A percentile compares a stretch with the other conserved stretches of the same genome.
phyloP scores from a whole-genome alignment of 2,329 filamentous ascomycete species.

The Laburnicola sp. region DNA sequence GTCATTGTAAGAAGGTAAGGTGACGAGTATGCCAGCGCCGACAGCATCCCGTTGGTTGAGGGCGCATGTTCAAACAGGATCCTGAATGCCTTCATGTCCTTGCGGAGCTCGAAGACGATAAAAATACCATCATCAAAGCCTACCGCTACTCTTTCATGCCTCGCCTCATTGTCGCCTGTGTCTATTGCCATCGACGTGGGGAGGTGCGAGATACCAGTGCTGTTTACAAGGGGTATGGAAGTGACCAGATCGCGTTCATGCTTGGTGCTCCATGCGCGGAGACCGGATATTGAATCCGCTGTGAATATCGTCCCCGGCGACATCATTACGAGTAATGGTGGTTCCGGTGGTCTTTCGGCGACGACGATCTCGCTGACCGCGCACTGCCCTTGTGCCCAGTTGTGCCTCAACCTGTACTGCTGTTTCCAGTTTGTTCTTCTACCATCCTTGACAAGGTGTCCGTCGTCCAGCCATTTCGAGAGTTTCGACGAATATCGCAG shows the following conservation, averaged over 20 bases:
- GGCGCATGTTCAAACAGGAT: conserved; percentile 62
- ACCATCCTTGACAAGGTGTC: conserved; percentile 57
- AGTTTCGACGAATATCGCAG: conserved; percentile 58
- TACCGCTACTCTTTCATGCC: conserved; percentile 39
- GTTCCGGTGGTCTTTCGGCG: conserved; percentile 54
- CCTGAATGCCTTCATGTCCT: conserved; percentile 49
- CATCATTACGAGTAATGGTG: conserved; percentile 73
- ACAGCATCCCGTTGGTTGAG: conserved; percentile 67
- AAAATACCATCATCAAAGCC: conserved; percentile 55
- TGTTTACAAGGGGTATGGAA: conserved; percentile 35
- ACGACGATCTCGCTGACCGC: conserved; percentile 77
- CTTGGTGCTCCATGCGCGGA: conserved; percentile 78
- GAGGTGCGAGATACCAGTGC: conserved; percentile 23
- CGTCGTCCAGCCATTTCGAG: conserved; percentile 65
- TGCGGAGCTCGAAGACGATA: conserved; percentile 66
- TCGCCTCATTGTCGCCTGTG: conserved; percentile 29
- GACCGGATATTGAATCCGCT: conserved; percentile 67
- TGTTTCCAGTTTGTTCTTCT: conserved; percentile 75
- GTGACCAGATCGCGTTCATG: conserved; percentile 62
- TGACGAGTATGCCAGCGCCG: conserved; percentile 70
- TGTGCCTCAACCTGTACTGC: conserved; percentile 85
- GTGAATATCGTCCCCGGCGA: conserved; percentile 77
- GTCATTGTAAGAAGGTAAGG: conserved; percentile 83
- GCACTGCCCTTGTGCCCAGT: conserved; percentile 85
- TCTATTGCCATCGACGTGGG: conserved; percentile 71